Conservation (phyloP, 345 rosid species). For the Acer yangbiense region DNA sequence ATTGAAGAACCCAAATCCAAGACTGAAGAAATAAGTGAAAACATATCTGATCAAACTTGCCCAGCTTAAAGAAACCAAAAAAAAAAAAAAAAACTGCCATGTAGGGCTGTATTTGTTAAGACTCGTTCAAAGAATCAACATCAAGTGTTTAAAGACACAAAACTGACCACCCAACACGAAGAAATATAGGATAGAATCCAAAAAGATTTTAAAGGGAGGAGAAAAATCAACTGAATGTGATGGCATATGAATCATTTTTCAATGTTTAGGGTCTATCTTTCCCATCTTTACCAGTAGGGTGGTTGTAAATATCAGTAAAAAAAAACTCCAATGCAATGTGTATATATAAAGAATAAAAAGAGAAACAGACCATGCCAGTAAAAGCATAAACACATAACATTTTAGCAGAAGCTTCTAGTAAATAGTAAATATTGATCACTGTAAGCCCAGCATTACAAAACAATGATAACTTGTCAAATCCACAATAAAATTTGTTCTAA, state of each 20-base stretch:
- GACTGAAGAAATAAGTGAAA: background rate
- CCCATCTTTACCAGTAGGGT: background rate
- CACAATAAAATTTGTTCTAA: too few relatives aligned
- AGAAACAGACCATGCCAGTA: background rate
- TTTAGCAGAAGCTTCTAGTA: background rate
- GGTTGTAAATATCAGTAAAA: background rate
- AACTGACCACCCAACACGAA: too few relatives aligned
- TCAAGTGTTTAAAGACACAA: background rate
- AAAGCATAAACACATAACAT: background rate
- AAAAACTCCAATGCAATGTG: background rate
- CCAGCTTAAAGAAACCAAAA: too few relatives aligned
- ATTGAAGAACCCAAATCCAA: background rate
- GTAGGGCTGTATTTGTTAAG: background rate
- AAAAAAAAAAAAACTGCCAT: background rate
- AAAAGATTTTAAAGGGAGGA: background rate
- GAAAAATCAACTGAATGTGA: background rate
- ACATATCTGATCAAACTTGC: background rate
- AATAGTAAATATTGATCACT: too few relatives aligned
- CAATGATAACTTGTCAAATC: background rate
- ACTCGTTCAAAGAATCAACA: background rate
- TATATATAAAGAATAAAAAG: background rate
- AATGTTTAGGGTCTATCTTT: background rate
- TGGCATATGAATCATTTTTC: background rate
- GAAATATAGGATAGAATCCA: background rate
- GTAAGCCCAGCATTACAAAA: background rate